Evolutionary conservation across 202 grass and related monocot genomes (phyloP).

Genomic region (Saccharum hybrid): DNA sequence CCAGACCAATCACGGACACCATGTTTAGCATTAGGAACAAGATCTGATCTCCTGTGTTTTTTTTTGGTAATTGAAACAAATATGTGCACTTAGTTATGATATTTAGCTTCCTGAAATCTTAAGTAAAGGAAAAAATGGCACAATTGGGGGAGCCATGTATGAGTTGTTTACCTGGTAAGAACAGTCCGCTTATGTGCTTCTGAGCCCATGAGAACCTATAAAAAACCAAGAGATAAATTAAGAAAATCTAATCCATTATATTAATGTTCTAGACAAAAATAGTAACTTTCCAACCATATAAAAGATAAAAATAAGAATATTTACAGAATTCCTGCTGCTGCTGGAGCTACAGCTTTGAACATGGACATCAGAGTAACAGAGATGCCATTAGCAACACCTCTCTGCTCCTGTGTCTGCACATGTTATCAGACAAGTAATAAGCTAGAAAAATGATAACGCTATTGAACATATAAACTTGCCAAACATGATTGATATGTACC

Average conservation of each 20-base stretch:
- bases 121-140: slow-evolving; percentile 1
- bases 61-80: background rate
- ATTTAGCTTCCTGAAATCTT: slow-evolving; percentile 3
- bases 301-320: slow-evolving; percentile 14
- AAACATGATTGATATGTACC: slow-evolving; percentile 33
- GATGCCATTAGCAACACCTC: slow-evolving; percentile 69
- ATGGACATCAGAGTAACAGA: slow-evolving; percentile 75
- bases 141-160: slow-evolving; percentile 2
- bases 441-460: background rate
- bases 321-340: slow-evolving; percentile 62
- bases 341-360: slow-evolving; percentile 71
- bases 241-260: background rate
- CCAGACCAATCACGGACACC: slow-evolving; percentile 40
- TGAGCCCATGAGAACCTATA: slow-evolving; percentile 72
- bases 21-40: slow-evolving; percentile 54
- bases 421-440: slow-evolving; percentile 20
- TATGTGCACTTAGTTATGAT: background rate
- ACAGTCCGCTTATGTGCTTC: slow-evolving; percentile 45
- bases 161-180: slow-evolving; percentile 51
- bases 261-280: background rate
- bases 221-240: background rate
- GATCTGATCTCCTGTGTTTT: slow-evolving; percentile 57
- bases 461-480: background rate
- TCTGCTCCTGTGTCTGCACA: slow-evolving; percentile 62
- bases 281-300: background rate